Evolutionary conservation across 1,284 basidiomycete species (phyloP), one percentile per base, ranked within the genome.

Genomic region (Ustanciosporium gigantosporum): DNA sequence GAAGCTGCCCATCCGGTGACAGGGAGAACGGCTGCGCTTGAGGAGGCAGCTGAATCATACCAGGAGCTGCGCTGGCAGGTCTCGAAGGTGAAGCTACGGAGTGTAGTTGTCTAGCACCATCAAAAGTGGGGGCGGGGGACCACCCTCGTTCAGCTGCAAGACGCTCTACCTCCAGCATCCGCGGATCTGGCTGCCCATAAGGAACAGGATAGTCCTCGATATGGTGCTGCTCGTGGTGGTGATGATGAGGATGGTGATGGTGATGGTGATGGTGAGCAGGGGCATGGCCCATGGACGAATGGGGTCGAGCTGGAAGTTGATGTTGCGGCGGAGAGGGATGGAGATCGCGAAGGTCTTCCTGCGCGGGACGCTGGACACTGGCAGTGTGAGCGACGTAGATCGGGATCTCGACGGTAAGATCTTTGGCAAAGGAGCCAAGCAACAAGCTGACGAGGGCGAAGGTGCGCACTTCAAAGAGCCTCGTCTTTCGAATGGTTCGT

Each of bases 401-500:
- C 14, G 70, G 72, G 19, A 74, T 44, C 34, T 72, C 70, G 36
- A 73, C 42, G 16, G 57, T 62, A 4, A 74, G 55, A 20, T 73
- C 70, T 46, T 74, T 74, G 17, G 71, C 70, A 34, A 74, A 70
- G 3, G 55, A 70, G 36, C 71, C 71, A 3, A 74, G 59, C 31
- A 62, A 36, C 6, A 71, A 41, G 31, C 55, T 60, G 39, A 74
- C 61, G 11, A 73, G 38, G 4, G 56, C 68, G 22, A 62, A 45
- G 22, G 40, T 57, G 6, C 64, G 53, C 31, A 74, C 64, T 27
- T 72, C 70, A 40, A 74, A 74, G 17, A 72, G 46, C 3, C 66
- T 42, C 13, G 68, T 73, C 48, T 70, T 68, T 34, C 71, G 59
- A 25, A 74, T 65, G 14, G 70, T 73, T 17, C 71, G 51, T 7